Conservation (phyloP, 768 basidiomycete genomes). For the Sporobolomyces pararoseus region DNA sequence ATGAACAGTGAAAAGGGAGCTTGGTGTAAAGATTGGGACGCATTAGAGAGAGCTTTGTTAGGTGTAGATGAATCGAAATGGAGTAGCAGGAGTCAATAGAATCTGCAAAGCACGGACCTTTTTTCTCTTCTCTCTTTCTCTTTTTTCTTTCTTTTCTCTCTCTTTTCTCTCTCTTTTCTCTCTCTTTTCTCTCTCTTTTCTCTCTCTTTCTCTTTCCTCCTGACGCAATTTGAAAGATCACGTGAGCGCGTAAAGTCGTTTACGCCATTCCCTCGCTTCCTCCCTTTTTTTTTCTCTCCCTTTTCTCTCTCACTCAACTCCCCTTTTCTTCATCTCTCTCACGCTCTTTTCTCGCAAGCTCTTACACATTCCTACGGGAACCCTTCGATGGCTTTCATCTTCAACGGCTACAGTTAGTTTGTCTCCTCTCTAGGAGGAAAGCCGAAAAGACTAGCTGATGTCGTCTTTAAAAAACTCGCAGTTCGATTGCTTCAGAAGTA, state of each 20-base stretch:
- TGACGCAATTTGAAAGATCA: too few species aligned
- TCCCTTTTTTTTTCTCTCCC: background rate
- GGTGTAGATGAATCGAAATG: slow-evolving; percentile 19
- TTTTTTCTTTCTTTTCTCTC: too few species aligned
- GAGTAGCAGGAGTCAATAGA: slow-evolving; percentile 1
- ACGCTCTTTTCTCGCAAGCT: background rate
- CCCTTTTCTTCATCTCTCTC: too few species aligned
- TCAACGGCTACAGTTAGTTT: slow-evolving; percentile 25
- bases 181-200: too few species aligned
- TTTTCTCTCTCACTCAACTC: background rate
- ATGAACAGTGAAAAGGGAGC: slow-evolving; percentile 13
- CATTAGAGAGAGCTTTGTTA: slow-evolving; percentile 34
- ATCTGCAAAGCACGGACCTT: background rate
- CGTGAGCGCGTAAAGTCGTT: too few species aligned
- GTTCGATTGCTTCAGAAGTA: slow-evolving; percentile 23
- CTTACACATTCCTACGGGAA: background rate
- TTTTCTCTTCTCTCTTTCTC: too few species aligned
- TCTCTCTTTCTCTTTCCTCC: too few species aligned
- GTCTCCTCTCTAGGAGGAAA: background rate
- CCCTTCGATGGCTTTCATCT: slow-evolving; percentile 33
- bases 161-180: too few species aligned
- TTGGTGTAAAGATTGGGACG: slow-evolving; percentile 35
- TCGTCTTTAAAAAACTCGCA: background rate
- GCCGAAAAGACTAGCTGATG: background rate
- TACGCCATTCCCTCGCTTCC: background rate